Conservation (phyloP, 2,329 filamentous ascomycete species). For the Cercospora citrullina region DNA sequence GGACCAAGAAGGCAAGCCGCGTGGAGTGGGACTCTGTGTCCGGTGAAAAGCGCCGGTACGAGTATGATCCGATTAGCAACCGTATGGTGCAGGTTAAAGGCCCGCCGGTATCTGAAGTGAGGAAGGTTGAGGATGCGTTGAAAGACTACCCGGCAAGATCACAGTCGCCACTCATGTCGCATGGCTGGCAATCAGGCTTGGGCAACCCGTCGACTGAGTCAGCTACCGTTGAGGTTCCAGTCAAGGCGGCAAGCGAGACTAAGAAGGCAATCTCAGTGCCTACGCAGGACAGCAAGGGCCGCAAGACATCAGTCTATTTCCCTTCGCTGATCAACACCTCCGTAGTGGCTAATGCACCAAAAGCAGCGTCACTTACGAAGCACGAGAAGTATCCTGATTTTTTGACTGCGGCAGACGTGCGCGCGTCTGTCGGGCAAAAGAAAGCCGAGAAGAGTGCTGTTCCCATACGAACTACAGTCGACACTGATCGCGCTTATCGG, state of each 20-base stretch:
- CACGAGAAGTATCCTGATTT: slow-evolving; percentile 42
- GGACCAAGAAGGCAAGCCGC: slow-evolving; percentile 33
- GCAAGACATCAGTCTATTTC: slow-evolving; percentile 28
- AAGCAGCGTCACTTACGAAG: slow-evolving; percentile 35
- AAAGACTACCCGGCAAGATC: slow-evolving; percentile 18
- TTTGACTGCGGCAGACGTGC: slow-evolving; percentile 45
- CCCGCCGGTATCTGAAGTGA: slow-evolving; percentile 12
- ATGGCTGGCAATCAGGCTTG: slow-evolving; percentile 18
- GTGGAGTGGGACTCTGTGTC: slow-evolving; percentile 39
- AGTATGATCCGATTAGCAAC: slow-evolving; percentile 43
- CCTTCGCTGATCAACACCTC: slow-evolving; percentile 32
- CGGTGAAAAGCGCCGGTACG: slow-evolving; percentile 32
- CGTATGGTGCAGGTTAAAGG: slow-evolving; percentile 38
- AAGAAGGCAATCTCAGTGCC: slow-evolving; percentile 25
- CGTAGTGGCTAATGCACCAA: slow-evolving; percentile 16
- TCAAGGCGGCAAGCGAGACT: slow-evolving; percentile 19
- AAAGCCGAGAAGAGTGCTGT: slow-evolving; percentile 19
- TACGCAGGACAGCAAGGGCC: slow-evolving; percentile 18
- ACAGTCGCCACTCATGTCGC: slow-evolving; percentile 20
- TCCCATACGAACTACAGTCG: background rate
- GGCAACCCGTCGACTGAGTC: background rate
- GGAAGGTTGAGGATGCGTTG: slow-evolving; percentile 18
- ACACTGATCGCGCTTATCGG: slow-evolving; percentile 11
- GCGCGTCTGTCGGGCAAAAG: slow-evolving; percentile 45
- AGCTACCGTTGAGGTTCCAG: slow-evolving; percentile 22